These are phyloP conservation scores for Pochonia chlamydosporia DNA, from an alignment of 2,329 filamentous ascomycete genomes.

Conservation along the genomic window DNA sequence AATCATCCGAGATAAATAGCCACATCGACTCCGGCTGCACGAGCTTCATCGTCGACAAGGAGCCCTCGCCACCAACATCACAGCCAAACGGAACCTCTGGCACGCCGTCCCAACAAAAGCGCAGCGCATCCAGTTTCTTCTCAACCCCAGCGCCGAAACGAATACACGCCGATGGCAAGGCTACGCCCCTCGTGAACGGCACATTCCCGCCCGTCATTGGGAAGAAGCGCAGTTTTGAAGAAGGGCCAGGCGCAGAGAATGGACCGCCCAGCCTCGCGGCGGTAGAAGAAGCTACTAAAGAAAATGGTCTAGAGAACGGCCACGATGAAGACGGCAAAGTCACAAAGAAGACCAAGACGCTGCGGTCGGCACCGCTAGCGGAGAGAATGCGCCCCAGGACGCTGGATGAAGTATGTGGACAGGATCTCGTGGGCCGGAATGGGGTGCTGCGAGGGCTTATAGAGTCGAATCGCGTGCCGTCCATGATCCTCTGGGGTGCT, in stretches of 20 bases:
- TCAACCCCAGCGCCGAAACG: conserved; percentile 55
- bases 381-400: conserved; percentile 86
- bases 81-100: conserved; percentile 11
- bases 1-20: conserved; percentile 71
- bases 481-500: conserved; percentile 90
- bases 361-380: conserved; percentile 74
- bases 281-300: not conserved
- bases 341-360: conserved; percentile 62
- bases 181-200: conserved; percentile 28
- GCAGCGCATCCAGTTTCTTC: conserved; percentile 54
- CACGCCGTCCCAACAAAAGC: conserved; percentile 40
- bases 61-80: conserved; percentile 23
- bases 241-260: conserved; percentile 40
- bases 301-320: conserved; percentile 9
- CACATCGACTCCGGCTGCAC: conserved; percentile 85
- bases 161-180: conserved; percentile 25
- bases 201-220: conserved; percentile 24
- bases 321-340: conserved; percentile 15
- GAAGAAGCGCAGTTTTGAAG: conserved; percentile 48
- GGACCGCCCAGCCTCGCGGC: conserved; percentile 1
- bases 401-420: conserved; percentile 82
- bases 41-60: conserved; percentile 55
- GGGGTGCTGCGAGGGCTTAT: conserved; percentile 87
- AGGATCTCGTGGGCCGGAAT: conserved; percentile 78
- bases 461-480: conserved; percentile 78